Evolutionary conservation across 2,329 filamentous ascomycete species (phyloP), one percentile per base, ranked within the genome.

Genomic region (Pseudopithomyces maydicus): DNA sequence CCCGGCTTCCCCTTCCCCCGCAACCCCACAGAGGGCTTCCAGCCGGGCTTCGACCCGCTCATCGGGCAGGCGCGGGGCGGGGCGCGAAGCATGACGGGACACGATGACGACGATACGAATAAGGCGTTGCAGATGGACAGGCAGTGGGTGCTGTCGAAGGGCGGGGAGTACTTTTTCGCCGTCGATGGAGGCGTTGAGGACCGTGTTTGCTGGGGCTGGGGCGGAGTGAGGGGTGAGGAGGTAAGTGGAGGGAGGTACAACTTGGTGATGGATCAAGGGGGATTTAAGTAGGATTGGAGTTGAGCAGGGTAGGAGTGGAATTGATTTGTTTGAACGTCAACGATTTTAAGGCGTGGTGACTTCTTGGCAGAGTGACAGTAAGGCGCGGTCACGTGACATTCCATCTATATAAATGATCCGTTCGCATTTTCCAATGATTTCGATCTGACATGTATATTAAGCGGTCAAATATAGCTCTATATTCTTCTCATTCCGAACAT

Each of bases 151-250:
- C 44, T 43, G 22, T 57, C 55, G 3, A 50, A 54, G 38, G 55
- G 55, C 12, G 55, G 55, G 19, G 55, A 57, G 36, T 57, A 57
- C 42, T 57, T 57, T 38, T 57, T 53, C 49, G 8, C 55, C 55
- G 12, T 57, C 55, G 20, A 53, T 57, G 20, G 22, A 44, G 15
- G 46, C 52, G 11, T 23, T 52, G 2, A 22, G 38, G 8, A 20
- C 22, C 14, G 49, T 44, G 23, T 26, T 52, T 5, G 29, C 49
- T 20, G 39, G 49, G n/a, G n/a, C n/a, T n/a, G n/a, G n/a, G n/a
- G n/a, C n/a, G n/a, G n/a, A n/a, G n/a, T n/a, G n/a, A n/a, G n/a
- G n/a, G n/a, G n/a, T n/a, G n/a, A n/a, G n/a, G n/a, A n/a, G n/a
- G n/a, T n/a, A n/a, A n/a, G n/a, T n/a, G n/a, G n/a, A n/a, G n/a